A percentile compares a stretch with the other conserved stretches of the same genome.
Evolutionary conservation across 352 stramenopile species (phyloP).

Genomic region (Phytophthora cactorum): DNA sequence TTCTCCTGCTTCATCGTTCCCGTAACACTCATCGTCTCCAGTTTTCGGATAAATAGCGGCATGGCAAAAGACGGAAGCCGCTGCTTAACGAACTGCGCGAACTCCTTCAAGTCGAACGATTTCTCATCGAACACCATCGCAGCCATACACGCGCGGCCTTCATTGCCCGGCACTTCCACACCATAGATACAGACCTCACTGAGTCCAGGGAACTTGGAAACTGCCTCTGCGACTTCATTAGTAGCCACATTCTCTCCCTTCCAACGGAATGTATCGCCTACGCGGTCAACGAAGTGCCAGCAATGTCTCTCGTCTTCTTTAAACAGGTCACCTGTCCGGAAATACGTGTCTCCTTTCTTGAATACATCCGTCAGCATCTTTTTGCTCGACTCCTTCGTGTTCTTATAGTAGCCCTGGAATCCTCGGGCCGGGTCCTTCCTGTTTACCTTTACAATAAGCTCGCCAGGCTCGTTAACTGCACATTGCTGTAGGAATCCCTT

Average conservation of each 20-base stretch:
- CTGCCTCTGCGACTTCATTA: slow-evolving; percentile 85
- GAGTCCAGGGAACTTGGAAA: slow-evolving; percentile 80
- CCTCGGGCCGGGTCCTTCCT: slow-evolving; percentile 54
- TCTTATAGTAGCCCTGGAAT: slow-evolving; percentile 92
- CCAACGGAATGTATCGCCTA: slow-evolving; percentile 94
- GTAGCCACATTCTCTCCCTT: slow-evolving; percentile 95
- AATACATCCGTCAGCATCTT: slow-evolving; percentile 90
- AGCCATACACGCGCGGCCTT: slow-evolving; percentile 85
- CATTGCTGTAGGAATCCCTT: slow-evolving; percentile 61
- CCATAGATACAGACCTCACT: slow-evolving; percentile 84
- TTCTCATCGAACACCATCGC: slow-evolving; percentile 82
- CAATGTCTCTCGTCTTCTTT: slow-evolving; percentile 69
- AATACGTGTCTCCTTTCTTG: slow-evolving; percentile 86
- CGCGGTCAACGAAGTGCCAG: slow-evolving; percentile 92
- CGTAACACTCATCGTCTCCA: slow-evolving; percentile 79
- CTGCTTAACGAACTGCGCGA: slow-evolving; percentile 57
- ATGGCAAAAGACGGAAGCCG: slow-evolving; percentile 73
- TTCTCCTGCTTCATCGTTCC: slow-evolving; percentile 94
- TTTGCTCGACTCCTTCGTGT: slow-evolving; percentile 75
- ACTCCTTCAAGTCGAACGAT: slow-evolving; percentile 59
- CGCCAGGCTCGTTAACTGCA: slow-evolving; percentile 65
- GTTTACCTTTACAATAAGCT: slow-evolving; percentile 74
- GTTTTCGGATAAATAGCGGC: slow-evolving; percentile 86
- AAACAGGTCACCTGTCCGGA: slow-evolving; percentile 93
- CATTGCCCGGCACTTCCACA: slow-evolving; percentile 70